A percentile compares a stretch with the other conserved stretches of the same genome.
Conservation (phyloP, 2,329 filamentous ascomycete species). For the Colletotrichum sp. region DNA sequence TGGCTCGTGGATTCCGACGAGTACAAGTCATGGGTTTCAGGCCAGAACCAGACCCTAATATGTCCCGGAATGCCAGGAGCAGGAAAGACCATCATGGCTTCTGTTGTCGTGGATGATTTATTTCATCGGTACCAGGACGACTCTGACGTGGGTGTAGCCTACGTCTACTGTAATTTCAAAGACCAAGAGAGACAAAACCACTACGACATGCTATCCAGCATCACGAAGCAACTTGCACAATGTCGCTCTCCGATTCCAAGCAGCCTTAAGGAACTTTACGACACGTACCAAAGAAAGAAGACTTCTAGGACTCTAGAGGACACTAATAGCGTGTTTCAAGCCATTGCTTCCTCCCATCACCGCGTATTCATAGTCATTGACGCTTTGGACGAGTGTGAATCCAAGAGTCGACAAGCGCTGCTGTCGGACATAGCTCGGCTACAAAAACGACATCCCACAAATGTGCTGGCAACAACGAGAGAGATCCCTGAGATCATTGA, state of each 20-base stretch:
- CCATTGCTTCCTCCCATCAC: fast-evolving
- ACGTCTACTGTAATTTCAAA: conserved; percentile 36
- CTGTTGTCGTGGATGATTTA: conserved; percentile 23
- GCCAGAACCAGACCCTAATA: conserved; percentile 36
- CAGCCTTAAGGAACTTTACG: not conserved
- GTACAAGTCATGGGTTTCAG: conserved; percentile 32
- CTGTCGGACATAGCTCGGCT: not conserved
- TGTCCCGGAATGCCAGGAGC: conserved; percentile 51
- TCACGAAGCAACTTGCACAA: conserved; percentile 37
- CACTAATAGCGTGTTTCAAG: fast-evolving
- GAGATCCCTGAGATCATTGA: fast-evolving
- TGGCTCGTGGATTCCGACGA: conserved; percentile 45
- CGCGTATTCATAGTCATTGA: not conserved
- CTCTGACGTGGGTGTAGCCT: conserved; percentile 27
- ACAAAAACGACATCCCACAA: fast-evolving
- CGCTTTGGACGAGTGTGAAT: not conserved
- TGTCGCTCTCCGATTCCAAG: conserved; percentile 25
- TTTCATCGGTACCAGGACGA: conserved; percentile 15
- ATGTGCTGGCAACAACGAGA: fast-evolving
- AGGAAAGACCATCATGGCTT: conserved; percentile 40
- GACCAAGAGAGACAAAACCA: conserved; percentile 27
- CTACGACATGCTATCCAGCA: conserved; percentile 27
- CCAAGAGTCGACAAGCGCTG: not conserved
- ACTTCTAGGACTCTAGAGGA: fast-evolving
- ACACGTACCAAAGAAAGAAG: fast-evolving